Base-by-base conservation (phyloP, 1,284 basidiomycete genomes). In the Heimioporus retisporus region DNA sequence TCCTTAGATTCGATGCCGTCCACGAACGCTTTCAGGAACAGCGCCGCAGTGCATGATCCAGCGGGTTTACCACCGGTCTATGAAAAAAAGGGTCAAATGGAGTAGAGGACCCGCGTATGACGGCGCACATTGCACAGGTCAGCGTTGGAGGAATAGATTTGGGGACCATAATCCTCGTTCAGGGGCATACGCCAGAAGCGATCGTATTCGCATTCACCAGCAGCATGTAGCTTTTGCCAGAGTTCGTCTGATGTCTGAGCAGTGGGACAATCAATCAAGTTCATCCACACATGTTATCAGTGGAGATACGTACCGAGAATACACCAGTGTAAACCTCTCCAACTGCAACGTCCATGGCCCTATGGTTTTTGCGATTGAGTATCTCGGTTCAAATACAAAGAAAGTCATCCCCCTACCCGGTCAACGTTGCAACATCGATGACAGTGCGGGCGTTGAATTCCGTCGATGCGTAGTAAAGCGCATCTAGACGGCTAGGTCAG, bases 141-240 rank as follows among this genome's bases (percentile, higher is more conserved):
- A 14, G 94, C 93, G 74, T 95, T 95, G 44, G 89, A 92, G 7
- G 84, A 84, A 74, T 89, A 81, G 73, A 97, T 96, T 77, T 94
- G 93, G 23, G 89, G 86, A 3, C 88, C 88, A 73, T 86, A 97
- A 65, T 91, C 91, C 64, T 96, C 93, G 72, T 92, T 90, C 67
- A 97, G 84, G 50, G 90, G 95, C 91, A 95, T 91, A 59, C 93
- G 87, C 93, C 93, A 95, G 84, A 96, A 90, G 54, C 91, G 88
- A 79, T 96, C 94, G 73, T 91, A 87, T 74, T 95, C 94, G 15
- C 82, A 80, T 78, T 89, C 86, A 21, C 94, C 94, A 2, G 95
- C 94, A 3, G 77, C 82, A 70, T 90, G 83, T 14, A 97, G 86
- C 68, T 89, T 84, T 55, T 87, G 76, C 94, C 94, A 97, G 35